Conservation (phyloP, 116 monocot genomes). For the Trichopus zeylanicus region DNA sequence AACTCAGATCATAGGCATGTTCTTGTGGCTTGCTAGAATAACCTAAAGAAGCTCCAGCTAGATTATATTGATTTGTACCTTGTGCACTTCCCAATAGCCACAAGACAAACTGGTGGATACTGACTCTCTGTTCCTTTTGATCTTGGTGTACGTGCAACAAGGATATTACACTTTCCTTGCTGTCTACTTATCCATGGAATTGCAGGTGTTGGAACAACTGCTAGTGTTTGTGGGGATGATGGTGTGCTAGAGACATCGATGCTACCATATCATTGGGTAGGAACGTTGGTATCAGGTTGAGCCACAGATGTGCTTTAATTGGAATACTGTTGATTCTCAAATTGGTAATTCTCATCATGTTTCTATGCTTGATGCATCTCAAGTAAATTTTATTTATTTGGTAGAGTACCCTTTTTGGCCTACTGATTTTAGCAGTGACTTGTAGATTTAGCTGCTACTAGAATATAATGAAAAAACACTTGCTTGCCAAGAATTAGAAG, state of each 20-base stretch:
- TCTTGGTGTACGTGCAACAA: neutral
- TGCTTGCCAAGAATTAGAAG: too few species aligned
- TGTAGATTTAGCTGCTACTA: too few species aligned
- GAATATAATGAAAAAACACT: too few species aligned
- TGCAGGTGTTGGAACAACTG: conserved; percentile 72
- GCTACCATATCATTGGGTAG: conserved; percentile 81
- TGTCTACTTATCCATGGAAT: neutral
- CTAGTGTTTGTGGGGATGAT: conserved; percentile 76
- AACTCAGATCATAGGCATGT: conserved; percentile 98
- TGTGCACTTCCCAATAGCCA: conserved; percentile 87
- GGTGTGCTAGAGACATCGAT: conserved; percentile 90
- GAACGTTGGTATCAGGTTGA: conserved; percentile 88
- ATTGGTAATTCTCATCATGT: too few species aligned
- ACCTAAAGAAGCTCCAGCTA: conserved; percentile 79
- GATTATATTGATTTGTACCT: conserved; percentile 96
- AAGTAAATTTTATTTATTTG: too few species aligned
- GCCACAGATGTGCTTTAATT: neutral
- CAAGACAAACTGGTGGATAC: conserved; percentile 62
- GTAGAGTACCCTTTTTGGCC: too few species aligned
- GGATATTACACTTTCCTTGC: neutral
- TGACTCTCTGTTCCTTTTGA: neutral
- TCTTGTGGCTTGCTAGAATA: conserved; percentile 80
- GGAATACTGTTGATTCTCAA: neutral
- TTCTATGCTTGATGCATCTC: neutral
- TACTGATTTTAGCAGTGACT: too few species aligned